Evolutionary conservation across 2,329 filamentous ascomycete genomes (phyloP), one percentile per base, ranked within the genome.

Genomic region (Penicillium thymicola): DNA sequence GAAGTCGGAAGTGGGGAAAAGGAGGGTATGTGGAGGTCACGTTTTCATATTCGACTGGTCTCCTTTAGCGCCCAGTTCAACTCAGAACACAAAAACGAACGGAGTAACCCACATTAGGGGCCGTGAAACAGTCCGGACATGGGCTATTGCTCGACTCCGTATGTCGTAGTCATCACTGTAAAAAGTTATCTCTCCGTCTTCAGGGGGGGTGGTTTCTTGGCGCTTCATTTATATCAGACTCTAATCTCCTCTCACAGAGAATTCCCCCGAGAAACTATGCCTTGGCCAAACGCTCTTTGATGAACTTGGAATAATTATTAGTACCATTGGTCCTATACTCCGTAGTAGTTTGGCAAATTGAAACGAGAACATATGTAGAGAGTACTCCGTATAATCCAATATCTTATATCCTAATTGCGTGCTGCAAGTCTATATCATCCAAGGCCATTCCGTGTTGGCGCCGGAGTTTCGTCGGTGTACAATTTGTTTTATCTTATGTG

Each of bases 181-280:
- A 44, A 42, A 27, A 18, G 28, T 13, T 14, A 51, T 47, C 30
- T 52, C 30, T 48, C 40, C 21, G 47, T 30, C 21, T 21, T 25
- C 27, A 50, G n/a, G 45, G 40, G 21, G 5, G 40, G 32, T 27
- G 36, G 23, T 36, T 41, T 7, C 58, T 60, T 62, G 59, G 59
- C 54, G 52, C 21, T 58, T 62, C 54, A 63, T 62, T 30, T 60
- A 63, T 62, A 56, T 58, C 52, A 62, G 57, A 60, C 61, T 53
- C 28, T 43, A 46, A 53, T 54, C 49, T 56, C 54, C 54, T 37
- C 52, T 16, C 27, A 30, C 53, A 40, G 44, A 43, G 32, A n/a
- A 54, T 46, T 43, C 52, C 27, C 21, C 47, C 37, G 50, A 47
- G 9, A 28, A 13, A 30, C 51, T 5, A 9, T 30, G 5, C 32